A percentile compares a stretch with the other conserved stretches of the same genome.
Conservation (phyloP, 2,329 filamentous ascomycete genomes). For the Diplodia seriata region DNA sequence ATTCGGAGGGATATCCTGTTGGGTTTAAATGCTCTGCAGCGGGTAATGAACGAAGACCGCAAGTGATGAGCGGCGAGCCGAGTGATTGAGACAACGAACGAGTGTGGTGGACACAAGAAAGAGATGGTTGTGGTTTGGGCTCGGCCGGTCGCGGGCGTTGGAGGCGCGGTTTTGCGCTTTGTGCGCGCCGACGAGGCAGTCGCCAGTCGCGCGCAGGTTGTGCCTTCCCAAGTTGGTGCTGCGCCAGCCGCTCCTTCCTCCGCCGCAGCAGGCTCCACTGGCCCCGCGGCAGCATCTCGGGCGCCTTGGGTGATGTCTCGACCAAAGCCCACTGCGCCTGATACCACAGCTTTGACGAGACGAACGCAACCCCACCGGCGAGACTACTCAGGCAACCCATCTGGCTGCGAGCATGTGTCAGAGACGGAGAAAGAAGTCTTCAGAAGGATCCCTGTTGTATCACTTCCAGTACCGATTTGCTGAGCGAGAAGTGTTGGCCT, state of each 20-base stretch:
- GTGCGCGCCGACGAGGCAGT: background rate
- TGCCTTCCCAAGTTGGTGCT: background rate
- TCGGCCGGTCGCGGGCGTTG: background rate
- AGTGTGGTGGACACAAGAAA: background rate
- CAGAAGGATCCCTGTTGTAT: constrained; percentile 10
- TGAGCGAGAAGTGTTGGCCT: background rate
- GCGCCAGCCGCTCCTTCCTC: background rate
- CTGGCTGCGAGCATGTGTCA: background rate
- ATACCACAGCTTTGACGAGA: background rate
- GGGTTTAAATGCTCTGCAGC: background rate
- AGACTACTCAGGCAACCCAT: background rate
- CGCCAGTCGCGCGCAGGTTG: background rate
- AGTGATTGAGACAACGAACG: background rate
- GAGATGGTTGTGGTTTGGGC: background rate
- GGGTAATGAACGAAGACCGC: background rate
- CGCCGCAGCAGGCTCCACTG: background rate
- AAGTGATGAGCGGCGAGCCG: no score
- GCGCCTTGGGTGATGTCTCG: background rate
- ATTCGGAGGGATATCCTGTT: background rate
- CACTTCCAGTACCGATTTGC: background rate
- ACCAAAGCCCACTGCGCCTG: background rate
- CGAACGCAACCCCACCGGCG: background rate
- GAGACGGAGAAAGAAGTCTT: background rate
- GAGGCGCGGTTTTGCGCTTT: background rate
- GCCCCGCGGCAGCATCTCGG: no score